A percentile compares a stretch with the other conserved stretches of the same genome.
Evolutionary conservation across 2,329 filamentous ascomycete species (phyloP).

Genomic region (Cadophora sp.): DNA sequence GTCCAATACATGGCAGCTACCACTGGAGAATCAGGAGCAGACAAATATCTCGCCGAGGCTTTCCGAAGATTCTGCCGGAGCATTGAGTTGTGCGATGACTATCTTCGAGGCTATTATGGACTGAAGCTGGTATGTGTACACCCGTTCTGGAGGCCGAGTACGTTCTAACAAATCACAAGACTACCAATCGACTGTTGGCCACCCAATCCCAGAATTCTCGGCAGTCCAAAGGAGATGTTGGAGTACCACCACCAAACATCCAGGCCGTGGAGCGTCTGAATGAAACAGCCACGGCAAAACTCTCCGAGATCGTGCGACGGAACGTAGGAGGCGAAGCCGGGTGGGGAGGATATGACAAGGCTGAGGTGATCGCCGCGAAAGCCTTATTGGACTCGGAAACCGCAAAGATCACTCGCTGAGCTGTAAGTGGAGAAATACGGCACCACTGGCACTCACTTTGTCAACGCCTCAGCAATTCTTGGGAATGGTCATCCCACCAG

Average conservation of each 20-base stretch:
- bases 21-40: constrained; percentile 47
- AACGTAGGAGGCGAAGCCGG: constrained; percentile 64
- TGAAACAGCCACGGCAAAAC: constrained; percentile 73
- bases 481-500: background rate
- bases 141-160: constrained; percentile 8
- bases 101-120: constrained; percentile 91
- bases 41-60: constrained; percentile 70
- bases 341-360: constrained; percentile 76
- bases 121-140: constrained; percentile 71
- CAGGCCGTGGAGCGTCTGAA: constrained; percentile 72
- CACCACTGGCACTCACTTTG: background rate
- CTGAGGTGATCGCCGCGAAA: constrained; percentile 74
- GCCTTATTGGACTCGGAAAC: constrained; percentile 50
- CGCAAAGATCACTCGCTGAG: constrained; percentile 41
- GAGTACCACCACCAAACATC: constrained; percentile 59
- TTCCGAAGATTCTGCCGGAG: constrained; percentile 88
- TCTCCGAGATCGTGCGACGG: constrained; percentile 77
- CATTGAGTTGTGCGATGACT: constrained; percentile 92
- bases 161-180: constrained; percentile 40
- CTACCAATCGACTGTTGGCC: constrained; percentile 50
- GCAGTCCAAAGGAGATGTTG: constrained; percentile 52
- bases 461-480: background rate
- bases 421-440: background rate
- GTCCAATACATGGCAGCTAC: constrained; percentile 74
- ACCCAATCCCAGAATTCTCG: constrained; percentile 52